phyloP scores from a whole-genome alignment of 257 asterid genomes.

The Solanum boliviense region DNA sequence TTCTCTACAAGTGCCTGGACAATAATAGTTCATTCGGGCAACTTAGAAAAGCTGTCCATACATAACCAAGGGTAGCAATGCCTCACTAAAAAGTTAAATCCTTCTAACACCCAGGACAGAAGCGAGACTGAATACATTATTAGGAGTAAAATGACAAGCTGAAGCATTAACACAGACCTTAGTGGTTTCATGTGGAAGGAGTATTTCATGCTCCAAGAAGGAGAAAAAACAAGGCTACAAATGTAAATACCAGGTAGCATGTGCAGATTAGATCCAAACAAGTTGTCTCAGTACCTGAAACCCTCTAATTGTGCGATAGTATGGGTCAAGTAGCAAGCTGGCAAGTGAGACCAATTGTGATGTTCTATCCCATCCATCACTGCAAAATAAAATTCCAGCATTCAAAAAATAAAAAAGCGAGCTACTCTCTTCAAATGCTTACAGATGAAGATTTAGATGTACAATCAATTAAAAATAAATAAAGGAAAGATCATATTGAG shows the following conservation, averaged over 20 bases:
- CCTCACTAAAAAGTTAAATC: neutral
- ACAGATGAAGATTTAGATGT: neutral
- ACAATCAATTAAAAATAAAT: neutral
- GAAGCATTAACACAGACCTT: neutral
- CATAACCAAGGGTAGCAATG: neutral
- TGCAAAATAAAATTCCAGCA: slow-evolving; percentile 17
- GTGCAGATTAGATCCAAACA: neutral
- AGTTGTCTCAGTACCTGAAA: slow-evolving; percentile 60
- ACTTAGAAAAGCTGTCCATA: slow-evolving; percentile 4
- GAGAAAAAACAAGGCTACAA: neutral
- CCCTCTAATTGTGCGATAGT: slow-evolving; percentile 81
- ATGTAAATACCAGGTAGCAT: neutral
- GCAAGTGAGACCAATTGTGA: slow-evolving; percentile 94
- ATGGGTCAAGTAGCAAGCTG: slow-evolving; percentile 91
- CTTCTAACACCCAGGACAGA: neutral
- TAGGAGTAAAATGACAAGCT: neutral
- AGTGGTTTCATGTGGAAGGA: neutral
- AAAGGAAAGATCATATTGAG: neutral
- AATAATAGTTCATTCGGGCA: slow-evolving; percentile 7
- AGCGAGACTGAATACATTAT: neutral
- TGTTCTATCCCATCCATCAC: slow-evolving; percentile 99
- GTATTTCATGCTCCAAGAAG: neutral
- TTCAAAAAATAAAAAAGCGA: slow-evolving; percentile 2
- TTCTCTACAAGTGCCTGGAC: slow-evolving; percentile 85
- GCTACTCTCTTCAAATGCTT: neutral